Conservation (phyloP, 352 stramenopile genomes). For the Paralagenidium karlingii region DNA sequence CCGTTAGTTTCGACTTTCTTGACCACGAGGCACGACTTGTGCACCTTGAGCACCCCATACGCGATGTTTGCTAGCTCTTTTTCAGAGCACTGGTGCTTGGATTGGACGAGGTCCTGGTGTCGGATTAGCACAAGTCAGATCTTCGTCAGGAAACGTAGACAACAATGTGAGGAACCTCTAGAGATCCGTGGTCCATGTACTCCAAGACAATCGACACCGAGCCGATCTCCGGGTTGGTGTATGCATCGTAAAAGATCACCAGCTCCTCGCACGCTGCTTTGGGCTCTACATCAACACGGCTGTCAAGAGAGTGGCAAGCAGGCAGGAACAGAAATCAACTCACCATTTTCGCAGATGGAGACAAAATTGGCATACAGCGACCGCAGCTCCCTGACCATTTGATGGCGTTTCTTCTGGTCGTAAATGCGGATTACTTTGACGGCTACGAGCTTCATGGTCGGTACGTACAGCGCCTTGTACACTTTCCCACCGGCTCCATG, state of each 20-base stretch:
- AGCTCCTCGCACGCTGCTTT: constrained; percentile 64
- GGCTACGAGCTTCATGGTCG: constrained; percentile 80
- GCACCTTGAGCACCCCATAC: constrained; percentile 53
- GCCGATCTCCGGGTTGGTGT: constrained; percentile 75
- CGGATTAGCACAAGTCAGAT: constrained; percentile 66
- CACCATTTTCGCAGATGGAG: constrained; percentile 36
- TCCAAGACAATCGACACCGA: constrained; percentile 89
- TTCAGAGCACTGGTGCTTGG: constrained; percentile 74
- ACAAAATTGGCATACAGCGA: constrained; percentile 76
- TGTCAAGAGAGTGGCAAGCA: neutral
- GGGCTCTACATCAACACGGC: neutral
- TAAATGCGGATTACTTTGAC: constrained; percentile 84
- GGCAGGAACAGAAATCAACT: constrained; percentile 2
- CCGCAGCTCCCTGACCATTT: constrained; percentile 82
- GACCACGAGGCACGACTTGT: neutral
- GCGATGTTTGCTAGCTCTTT: constrained; percentile 71
- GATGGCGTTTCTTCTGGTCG: constrained; percentile 79
- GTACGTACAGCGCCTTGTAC: constrained; percentile 82
- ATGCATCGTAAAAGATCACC: constrained; percentile 88
- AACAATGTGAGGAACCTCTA: constrained; percentile 25
- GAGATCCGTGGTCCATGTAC: constrained; percentile 88
- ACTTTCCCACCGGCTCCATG: constrained; percentile 83
- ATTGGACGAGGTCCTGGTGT: constrained; percentile 62
- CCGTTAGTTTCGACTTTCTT: constrained; percentile 15
- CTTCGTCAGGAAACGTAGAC: constrained; percentile 19